Percentiles rank a stretch among this genome's conserved stretches.
Conservation (phyloP, 2,329 filamentous ascomycete genomes). For the Cryphonectria naterciae region DNA sequence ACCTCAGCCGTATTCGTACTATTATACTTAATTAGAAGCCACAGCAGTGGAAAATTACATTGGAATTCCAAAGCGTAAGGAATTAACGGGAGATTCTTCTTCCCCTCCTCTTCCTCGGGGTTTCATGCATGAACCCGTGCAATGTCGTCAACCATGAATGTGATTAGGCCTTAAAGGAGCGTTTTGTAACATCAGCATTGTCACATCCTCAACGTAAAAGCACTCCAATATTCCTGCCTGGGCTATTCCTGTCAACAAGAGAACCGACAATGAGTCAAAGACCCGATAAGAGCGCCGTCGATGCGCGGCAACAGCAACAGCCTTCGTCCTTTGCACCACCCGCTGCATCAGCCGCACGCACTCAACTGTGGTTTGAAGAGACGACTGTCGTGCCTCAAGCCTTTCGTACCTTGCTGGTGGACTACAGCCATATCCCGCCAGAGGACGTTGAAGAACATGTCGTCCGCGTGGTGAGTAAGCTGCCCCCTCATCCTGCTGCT, state of each 20-base stretch:
- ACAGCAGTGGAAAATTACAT: not conserved
- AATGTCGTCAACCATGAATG: not conserved
- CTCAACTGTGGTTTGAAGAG: slow-evolving; percentile 25
- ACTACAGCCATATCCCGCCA: slow-evolving; percentile 18
- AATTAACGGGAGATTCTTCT: not conserved
- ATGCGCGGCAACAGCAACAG: not conserved
- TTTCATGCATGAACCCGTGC: slow-evolving; percentile 6
- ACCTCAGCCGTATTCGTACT: not conserved
- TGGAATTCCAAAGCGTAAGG: not conserved
- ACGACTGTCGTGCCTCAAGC: slow-evolving; percentile 14
- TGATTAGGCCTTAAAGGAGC: not conserved
- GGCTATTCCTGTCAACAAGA: not conserved
- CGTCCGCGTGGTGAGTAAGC: slow-evolving; percentile 17
- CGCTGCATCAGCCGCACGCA: slow-evolving; percentile 8
- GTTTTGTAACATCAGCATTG: not conserved
- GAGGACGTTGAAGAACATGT: slow-evolving; percentile 25
- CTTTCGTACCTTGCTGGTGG: slow-evolving; percentile 18
- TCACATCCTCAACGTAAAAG: not conserved
- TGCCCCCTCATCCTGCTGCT: not conserved
- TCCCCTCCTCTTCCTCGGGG: not conserved
- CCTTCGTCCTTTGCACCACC: not conserved
- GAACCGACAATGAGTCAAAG: not conserved
- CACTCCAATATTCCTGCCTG: not conserved
- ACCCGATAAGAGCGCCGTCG: not conserved
- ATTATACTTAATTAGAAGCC: not conserved